Conservation (phyloP, 192 early-diverging fungal genomes). For the Haplosporangium gracile region DNA sequence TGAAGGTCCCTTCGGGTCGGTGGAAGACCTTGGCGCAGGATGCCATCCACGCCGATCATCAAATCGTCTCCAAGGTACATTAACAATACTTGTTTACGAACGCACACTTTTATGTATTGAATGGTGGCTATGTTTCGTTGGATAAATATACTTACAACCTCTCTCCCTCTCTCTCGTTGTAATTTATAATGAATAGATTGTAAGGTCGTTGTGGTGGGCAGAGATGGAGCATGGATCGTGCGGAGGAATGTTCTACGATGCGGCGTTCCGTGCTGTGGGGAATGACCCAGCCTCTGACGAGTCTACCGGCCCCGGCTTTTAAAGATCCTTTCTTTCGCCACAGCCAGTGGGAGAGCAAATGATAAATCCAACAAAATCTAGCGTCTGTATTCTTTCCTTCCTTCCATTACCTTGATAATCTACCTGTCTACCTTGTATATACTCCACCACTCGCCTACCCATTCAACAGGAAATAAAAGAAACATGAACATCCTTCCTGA, state of each 20-base stretch:
- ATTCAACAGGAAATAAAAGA: background rate
- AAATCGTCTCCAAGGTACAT: conserved; percentile 42
- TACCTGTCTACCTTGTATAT: background rate
- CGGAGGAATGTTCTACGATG: conserved; percentile 34
- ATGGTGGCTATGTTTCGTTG: no score
- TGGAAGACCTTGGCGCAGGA: conserved; percentile 26
- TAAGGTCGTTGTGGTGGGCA: conserved; percentile 37
- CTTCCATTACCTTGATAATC: background rate
- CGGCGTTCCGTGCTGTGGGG: conserved; percentile 37
- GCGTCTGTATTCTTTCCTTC: background rate
- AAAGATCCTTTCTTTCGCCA: background rate
- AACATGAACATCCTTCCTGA: no score
- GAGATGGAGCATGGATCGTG: conserved; percentile 38
- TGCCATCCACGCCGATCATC: conserved; percentile 47
- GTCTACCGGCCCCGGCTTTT: conserved; percentile 38
- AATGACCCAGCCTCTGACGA: conserved; percentile 46
- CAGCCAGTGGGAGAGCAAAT: background rate
- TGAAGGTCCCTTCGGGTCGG: conserved; percentile 1
- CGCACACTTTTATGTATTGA: no score
- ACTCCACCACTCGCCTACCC: background rate
- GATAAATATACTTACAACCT: background rate
- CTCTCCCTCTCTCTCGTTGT: background rate
- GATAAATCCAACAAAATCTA: background rate
- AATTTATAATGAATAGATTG: conserved; percentile 19
- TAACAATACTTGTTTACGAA: background rate